Evolutionary conservation across 2,329 filamentous ascomycete species (phyloP).

Genomic region (Cordyceps javanica): DNA sequence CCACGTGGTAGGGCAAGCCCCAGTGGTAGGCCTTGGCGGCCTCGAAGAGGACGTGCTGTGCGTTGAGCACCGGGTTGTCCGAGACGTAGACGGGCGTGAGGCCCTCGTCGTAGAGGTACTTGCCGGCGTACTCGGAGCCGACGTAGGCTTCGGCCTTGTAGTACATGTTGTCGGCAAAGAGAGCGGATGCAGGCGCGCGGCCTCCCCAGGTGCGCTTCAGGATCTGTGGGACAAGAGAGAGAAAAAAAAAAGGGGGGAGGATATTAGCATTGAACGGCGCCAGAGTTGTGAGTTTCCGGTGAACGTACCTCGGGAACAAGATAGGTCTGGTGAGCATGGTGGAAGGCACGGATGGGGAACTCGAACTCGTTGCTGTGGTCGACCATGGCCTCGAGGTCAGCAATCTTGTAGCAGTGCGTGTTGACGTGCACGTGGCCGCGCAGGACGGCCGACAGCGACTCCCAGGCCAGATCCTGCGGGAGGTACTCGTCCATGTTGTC

Average conservation of each 20-base stretch:
- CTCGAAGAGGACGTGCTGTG: constrained; percentile 63
- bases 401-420: constrained; percentile 65
- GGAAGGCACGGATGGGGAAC: constrained; percentile 32
- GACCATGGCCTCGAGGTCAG: constrained; percentile 63
- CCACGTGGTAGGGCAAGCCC: constrained; percentile 54
- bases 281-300: fast-evolving
- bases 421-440: constrained; percentile 64
- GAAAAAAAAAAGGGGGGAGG: neutral
- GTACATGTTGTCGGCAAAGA: constrained; percentile 68
- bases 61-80: constrained; percentile 64
- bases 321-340: constrained; percentile 14
- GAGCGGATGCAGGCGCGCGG: constrained; percentile 48
- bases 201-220: constrained; percentile 51
- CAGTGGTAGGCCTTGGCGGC: constrained; percentile 55
- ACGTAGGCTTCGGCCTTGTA: constrained; percentile 64
- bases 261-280: neutral
- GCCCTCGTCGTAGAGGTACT: constrained; percentile 57
- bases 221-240: no score
- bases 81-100: constrained; percentile 63
- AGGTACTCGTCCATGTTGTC: constrained; percentile 51
- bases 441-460: constrained; percentile 55
- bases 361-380: constrained; percentile 67
- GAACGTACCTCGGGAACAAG: constrained; percentile 44
- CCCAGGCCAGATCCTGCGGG: constrained; percentile 57
- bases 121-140: constrained; percentile 60